These are phyloP conservation scores for Lactifluus echinatus DNA, from an alignment of 768 basidiomycete species.

Conservation along the genomic window DNA sequence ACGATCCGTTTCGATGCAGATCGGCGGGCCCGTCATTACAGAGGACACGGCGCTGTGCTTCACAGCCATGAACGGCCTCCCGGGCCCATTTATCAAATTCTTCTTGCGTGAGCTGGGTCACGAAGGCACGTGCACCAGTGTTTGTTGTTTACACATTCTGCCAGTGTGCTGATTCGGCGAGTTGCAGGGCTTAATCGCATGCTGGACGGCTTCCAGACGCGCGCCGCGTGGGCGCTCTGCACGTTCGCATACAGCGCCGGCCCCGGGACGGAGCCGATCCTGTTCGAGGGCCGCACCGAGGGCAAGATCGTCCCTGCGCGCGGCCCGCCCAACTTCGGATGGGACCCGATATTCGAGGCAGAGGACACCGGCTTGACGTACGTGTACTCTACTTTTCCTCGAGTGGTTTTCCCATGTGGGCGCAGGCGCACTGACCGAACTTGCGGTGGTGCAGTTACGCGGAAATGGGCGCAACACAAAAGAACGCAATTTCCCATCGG, in stretches of 20 bases:
- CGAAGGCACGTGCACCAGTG: conserved; percentile 48
- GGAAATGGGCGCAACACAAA: conserved; percentile 55
- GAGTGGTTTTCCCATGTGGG: neutral
- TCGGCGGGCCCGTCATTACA: conserved; percentile 56
- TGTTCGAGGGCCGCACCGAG: conserved; percentile 83
- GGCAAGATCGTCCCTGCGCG: conserved; percentile 84
- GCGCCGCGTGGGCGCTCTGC: conserved; percentile 82
- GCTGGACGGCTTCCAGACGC: conserved; percentile 66
- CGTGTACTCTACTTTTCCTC: conserved; percentile 17
- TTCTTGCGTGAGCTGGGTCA: conserved; percentile 81
- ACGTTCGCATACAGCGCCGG: conserved; percentile 93
- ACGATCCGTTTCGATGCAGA: conserved; percentile 20
- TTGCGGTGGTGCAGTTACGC: conserved; percentile 42
- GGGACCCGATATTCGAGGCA: conserved; percentile 85
- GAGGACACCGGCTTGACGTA: conserved; percentile 71
- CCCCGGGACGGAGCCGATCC: conserved; percentile 66
- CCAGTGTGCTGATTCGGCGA: neutral
- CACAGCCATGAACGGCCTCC: conserved; percentile 80
- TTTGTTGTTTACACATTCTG: neutral
- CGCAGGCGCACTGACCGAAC: neutral
- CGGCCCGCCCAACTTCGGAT: conserved; percentile 75
- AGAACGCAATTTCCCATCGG: conserved; percentile 60
- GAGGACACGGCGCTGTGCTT: conserved; percentile 96
- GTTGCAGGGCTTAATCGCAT: conserved; percentile 69
- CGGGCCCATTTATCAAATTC: conserved; percentile 95